Evolutionary conservation across 1,284 basidiomycete genomes (phyloP).

Genomic region (Fomitopsis pinicola): DNA sequence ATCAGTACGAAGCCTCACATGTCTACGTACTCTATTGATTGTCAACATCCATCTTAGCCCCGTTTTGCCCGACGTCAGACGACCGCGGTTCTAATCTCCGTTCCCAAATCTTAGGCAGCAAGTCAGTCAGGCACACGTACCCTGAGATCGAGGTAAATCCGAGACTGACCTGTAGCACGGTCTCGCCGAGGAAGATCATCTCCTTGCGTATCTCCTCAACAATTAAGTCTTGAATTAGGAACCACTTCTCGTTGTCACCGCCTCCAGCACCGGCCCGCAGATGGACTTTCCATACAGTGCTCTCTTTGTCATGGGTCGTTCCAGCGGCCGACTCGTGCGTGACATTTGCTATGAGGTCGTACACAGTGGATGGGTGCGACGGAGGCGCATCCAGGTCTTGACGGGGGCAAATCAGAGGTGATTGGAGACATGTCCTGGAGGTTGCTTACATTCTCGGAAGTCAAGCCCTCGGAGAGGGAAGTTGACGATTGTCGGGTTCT

Average conservation of each 20-base stretch:
- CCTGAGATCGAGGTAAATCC: slow-evolving; percentile 4
- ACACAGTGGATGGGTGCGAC: slow-evolving; percentile 61
- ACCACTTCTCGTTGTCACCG: slow-evolving; percentile 90
- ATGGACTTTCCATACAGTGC: slow-evolving; percentile 91
- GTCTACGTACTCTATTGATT: slow-evolving; percentile 1
- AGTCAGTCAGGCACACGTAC: not conserved
- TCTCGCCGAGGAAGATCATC: slow-evolving; percentile 98
- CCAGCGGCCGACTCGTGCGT: slow-evolving; percentile 94
- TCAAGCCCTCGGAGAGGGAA: slow-evolving; percentile 93
- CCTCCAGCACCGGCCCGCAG: slow-evolving; percentile 74
- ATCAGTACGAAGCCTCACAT: not conserved
- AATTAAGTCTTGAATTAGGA: slow-evolving; percentile 94
- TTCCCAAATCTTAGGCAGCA: slow-evolving; percentile 61
- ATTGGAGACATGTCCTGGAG: not conserved
- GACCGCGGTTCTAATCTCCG: slow-evolving; percentile 28
- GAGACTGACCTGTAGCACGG: slow-evolving; percentile 78
- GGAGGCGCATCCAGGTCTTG: slow-evolving; percentile 74
- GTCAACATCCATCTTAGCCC: slow-evolving; percentile 19
- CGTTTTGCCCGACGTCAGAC: slow-evolving; percentile 16
- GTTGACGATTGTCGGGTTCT: slow-evolving; percentile 98
- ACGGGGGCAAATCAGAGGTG: slow-evolving; percentile 10
- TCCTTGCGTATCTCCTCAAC: slow-evolving; percentile 94
- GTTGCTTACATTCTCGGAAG: slow-evolving; percentile 77
- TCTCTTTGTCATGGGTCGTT: slow-evolving; percentile 85
- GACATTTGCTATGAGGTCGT: slow-evolving; percentile 95